A percentile compares a stretch with the other conserved stretches of the same genome.
Evolutionary conservation across 805 yeast genomes (phyloP).

Genomic region (Candida maesae): DNA sequence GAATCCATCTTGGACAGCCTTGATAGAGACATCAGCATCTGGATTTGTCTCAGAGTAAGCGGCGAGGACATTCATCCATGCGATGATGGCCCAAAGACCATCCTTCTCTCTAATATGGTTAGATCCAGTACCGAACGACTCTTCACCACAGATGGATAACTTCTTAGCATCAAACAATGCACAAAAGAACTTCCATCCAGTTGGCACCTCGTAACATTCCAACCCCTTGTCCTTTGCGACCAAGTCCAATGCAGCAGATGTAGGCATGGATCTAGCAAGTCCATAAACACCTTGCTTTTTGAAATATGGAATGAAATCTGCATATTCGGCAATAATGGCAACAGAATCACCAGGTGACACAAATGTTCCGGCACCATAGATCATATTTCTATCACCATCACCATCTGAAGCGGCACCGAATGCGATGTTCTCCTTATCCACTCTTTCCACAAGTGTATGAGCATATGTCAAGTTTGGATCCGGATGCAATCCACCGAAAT

Average conservation of each 20-base stretch:
- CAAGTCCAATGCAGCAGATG: slow-evolving; percentile 87
- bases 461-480: slow-evolving; percentile 98
- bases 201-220: slow-evolving; percentile 88
- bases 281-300: slow-evolving; percentile 82
- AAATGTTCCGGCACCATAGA: slow-evolving; percentile 90
- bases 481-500: slow-evolving; percentile 97
- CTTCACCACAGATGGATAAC: slow-evolving; percentile 96
- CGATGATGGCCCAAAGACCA: slow-evolving; percentile 96
- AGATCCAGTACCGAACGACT: slow-evolving; percentile 96
- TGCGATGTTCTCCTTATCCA: slow-evolving; percentile 76
- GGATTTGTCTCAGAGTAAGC: slow-evolving; percentile 66
- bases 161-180: slow-evolving; percentile 90
- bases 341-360: slow-evolving; percentile 99
- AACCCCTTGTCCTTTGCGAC: slow-evolving; percentile 80
- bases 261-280: slow-evolving; percentile 96
- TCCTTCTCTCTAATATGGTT: slow-evolving; percentile 97
- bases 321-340: slow-evolving; percentile 94
- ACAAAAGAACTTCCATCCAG: slow-evolving; percentile 99
- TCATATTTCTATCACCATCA: slow-evolving; percentile 98
- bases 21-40: slow-evolving; percentile 57
- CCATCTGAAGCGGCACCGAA: slow-evolving; percentile 99
- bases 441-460: slow-evolving; percentile 75
- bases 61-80: slow-evolving; percentile 95
- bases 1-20: slow-evolving; percentile 75
- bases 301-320: slow-evolving; percentile 90